Conservation (phyloP, 1,139 yeast genomes). For the Saccharomycopsis hybrid region DNA sequence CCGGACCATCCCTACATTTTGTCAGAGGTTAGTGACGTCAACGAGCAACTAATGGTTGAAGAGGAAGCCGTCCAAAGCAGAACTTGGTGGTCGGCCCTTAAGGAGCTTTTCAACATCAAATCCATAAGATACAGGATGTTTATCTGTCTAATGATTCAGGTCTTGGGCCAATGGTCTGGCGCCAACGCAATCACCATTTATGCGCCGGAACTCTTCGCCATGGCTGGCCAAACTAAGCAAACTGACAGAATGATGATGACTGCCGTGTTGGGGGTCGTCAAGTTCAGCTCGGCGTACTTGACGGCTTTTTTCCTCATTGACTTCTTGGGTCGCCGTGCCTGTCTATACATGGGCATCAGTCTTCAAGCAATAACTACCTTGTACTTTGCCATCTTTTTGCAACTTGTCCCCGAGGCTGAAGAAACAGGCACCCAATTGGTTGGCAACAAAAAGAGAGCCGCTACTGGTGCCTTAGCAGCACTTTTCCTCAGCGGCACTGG, state of each 20-base stretch:
- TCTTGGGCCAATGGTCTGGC: conserved; percentile 59
- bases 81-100: conserved; percentile 28
- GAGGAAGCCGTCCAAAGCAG: conserved; percentile 30
- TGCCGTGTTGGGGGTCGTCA: conserved; percentile 49
- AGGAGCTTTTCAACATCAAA: conserved; percentile 33
- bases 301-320: conserved; percentile 45
- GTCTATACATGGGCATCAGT: conserved; percentile 36
- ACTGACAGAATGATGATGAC: conserved; percentile 44
- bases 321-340: conserved; percentile 39
- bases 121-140: conserved; percentile 45
- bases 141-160: conserved; percentile 40
- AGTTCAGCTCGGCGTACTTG: conserved; percentile 37
- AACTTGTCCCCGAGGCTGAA: conserved; percentile 42
- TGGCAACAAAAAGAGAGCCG: conserved; percentile 34
- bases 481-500: conserved; percentile 49
- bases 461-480: conserved; percentile 47
- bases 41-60: conserved; percentile 41
- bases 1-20: conserved; percentile 44
- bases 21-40: conserved; percentile 49
- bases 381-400: conserved; percentile 41
- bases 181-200: conserved; percentile 52
- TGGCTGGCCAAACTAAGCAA: conserved; percentile 38
- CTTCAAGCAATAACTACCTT: conserved; percentile 31
- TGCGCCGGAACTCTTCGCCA: conserved; percentile 45
- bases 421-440: conserved; percentile 29